Evolutionary conservation across 805 yeast species (phyloP).

Genomic region (Metschnikowia drakensbergensis): DNA sequence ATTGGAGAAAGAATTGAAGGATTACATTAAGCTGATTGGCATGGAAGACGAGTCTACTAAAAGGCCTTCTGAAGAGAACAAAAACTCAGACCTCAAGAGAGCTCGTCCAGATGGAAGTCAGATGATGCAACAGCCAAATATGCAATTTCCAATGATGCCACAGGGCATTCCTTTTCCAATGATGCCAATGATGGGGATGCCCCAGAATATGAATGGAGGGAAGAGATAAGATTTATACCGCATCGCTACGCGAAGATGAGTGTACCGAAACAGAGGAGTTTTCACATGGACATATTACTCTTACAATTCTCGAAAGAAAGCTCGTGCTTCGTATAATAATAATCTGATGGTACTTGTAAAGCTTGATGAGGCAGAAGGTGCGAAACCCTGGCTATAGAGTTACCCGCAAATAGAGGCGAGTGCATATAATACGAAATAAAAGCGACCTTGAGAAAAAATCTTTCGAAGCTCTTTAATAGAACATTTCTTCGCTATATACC

Average conservation of each 20-base stretch:
- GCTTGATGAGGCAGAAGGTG: neutral
- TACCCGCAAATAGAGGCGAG: constrained; percentile 10
- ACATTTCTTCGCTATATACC: constrained; percentile 2
- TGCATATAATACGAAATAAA: constrained; percentile 3
- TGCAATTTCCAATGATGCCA: constrained; percentile 19
- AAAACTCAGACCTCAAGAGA: constrained; percentile 24
- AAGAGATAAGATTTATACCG: neutral
- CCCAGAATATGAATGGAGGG: constrained; percentile 12
- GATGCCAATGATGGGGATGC: constrained; percentile 19
- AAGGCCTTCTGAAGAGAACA: constrained; percentile 14
- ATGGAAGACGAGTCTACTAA: constrained; percentile 29
- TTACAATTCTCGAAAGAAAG: neutral
- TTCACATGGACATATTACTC: neutral
- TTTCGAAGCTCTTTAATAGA: neutral
- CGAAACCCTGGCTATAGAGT: constrained; percentile 4
- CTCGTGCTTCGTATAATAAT: neutral
- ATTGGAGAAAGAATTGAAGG: constrained; percentile 51
- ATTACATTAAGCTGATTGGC: constrained; percentile 44
- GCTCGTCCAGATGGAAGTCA: constrained; percentile 19
- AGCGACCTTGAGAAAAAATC: constrained; percentile 2
- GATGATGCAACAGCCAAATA: constrained; percentile 8
- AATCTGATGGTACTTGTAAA: neutral
- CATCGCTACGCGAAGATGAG: neutral
- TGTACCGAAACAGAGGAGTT: neutral
- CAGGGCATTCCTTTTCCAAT: constrained; percentile 17